A percentile compares a stretch with the other conserved stretches of the same genome.
Conservation (phyloP, 1,284 basidiomycete species). For the Farysia itapuensis region DNA sequence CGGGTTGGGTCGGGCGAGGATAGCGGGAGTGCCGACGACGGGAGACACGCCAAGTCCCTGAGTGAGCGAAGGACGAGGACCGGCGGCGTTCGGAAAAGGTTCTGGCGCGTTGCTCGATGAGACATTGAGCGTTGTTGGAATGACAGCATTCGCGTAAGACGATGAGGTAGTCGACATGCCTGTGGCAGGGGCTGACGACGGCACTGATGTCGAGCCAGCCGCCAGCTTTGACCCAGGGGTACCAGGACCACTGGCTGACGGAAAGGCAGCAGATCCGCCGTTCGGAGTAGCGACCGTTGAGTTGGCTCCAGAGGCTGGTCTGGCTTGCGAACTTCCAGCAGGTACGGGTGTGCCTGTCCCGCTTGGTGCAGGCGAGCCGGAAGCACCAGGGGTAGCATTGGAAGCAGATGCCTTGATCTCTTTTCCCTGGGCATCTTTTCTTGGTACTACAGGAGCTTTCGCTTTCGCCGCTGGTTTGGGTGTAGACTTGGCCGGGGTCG, state of each 20-base stretch:
- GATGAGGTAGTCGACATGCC: slow-evolving; percentile 22
- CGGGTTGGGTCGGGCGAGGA: slow-evolving; percentile 49
- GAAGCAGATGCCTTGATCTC: slow-evolving; percentile 25
- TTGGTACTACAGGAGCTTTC: slow-evolving; percentile 25
- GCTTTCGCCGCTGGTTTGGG: slow-evolving; percentile 22
- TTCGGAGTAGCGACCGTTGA: not conserved
- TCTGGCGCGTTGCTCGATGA: slow-evolving; percentile 27
- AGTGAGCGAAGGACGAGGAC: slow-evolving; percentile 47
- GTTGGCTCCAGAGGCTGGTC: not conserved
- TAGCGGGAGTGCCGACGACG: slow-evolving; percentile 51
- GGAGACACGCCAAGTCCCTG: slow-evolving; percentile 53
- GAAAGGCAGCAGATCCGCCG: not conserved
- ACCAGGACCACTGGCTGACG: not conserved
- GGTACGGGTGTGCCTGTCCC: slow-evolving; percentile 1
- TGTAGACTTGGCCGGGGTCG: slow-evolving; percentile 6
- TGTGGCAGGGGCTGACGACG: slow-evolving; percentile 11
- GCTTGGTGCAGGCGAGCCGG: slow-evolving; percentile 4
- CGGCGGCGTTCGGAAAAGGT: slow-evolving; percentile 44
- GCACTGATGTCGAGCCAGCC: not conserved
- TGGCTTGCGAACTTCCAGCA: too few species aligned
- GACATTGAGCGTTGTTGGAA: slow-evolving; percentile 39
- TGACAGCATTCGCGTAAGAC: slow-evolving; percentile 21
- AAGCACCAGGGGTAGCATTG: slow-evolving; percentile 1
- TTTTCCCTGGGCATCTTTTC: slow-evolving; percentile 21
- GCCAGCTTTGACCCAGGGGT: not conserved